phyloP scores from a whole-genome alignment of 1,284 basidiomycete genomes.

The Cryptococcus sp. region DNA sequence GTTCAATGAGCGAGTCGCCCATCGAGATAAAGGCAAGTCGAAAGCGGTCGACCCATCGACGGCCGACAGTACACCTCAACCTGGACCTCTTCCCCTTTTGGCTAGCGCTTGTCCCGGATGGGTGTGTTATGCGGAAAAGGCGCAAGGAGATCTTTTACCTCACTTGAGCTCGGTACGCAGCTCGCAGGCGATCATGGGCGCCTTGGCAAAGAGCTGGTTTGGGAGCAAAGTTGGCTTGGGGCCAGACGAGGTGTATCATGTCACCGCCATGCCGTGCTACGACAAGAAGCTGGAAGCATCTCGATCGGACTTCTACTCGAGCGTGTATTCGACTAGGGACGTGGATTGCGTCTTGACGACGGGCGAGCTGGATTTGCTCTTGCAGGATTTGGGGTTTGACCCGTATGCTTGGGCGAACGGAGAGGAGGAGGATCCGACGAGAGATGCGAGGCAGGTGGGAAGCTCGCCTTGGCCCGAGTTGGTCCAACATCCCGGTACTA shows the following conservation, averaged over 20 bases:
- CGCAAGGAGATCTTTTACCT: slow-evolving; percentile 87
- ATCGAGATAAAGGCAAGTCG: slow-evolving; percentile 23
- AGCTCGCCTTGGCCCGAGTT: slow-evolving; percentile 61
- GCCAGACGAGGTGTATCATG: slow-evolving; percentile 82
- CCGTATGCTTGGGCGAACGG: slow-evolving; percentile 48
- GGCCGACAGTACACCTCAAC: background rate
- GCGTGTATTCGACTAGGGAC: slow-evolving; percentile 72
- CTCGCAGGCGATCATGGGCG: slow-evolving; percentile 90
- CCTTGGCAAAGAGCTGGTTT: slow-evolving; percentile 82
- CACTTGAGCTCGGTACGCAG: slow-evolving; percentile 85
- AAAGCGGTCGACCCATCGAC: slow-evolving; percentile 5
- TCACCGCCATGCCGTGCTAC: slow-evolving; percentile 98
- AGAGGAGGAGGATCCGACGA: background rate
- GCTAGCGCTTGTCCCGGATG: slow-evolving; percentile 96
- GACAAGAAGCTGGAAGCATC: slow-evolving; percentile 99
- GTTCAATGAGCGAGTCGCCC: slow-evolving; percentile 62
- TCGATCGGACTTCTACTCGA: slow-evolving; percentile 80
- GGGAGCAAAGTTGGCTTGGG: slow-evolving; percentile 57
- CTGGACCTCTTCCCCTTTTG: slow-evolving; percentile 68
- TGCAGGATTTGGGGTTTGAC: slow-evolving; percentile 77
- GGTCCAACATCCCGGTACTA: slow-evolving; percentile 71
- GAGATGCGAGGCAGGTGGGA: slow-evolving; percentile 1
- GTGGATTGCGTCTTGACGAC: slow-evolving; percentile 98
- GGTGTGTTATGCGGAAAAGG: slow-evolving; percentile 99
- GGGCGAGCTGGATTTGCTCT: slow-evolving; percentile 83